Conservation (phyloP, 768 basidiomycete genomes). For the Punctularia strigosozonata region DNA sequence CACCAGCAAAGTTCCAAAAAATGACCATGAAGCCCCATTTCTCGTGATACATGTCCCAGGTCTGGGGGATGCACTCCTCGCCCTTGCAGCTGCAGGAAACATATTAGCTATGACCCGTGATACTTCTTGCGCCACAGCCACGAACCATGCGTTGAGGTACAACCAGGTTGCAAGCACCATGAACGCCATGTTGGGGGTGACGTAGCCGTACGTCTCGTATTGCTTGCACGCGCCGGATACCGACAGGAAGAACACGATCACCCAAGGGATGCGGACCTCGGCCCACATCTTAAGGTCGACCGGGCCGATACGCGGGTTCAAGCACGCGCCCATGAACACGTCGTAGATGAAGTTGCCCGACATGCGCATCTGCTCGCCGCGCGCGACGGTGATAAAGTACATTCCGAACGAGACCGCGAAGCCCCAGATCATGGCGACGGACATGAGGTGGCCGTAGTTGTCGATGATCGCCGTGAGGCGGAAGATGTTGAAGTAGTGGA, state of each 20-base stretch:
- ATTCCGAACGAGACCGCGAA: slow-evolving; percentile 72
- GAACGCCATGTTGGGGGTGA: slow-evolving; percentile 78
- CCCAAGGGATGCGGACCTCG: slow-evolving; percentile 95
- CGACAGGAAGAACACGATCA: slow-evolving; percentile 86
- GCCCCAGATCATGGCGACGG: slow-evolving; percentile 87
- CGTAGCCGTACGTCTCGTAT: slow-evolving; percentile 83
- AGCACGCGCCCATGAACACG: slow-evolving; percentile 89
- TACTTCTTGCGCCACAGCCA: background rate
- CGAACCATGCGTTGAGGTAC: slow-evolving; percentile 92
- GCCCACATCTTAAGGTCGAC: slow-evolving; percentile 99
- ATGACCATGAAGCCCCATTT: slow-evolving; percentile 99
- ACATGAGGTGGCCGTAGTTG: slow-evolving; percentile 93
- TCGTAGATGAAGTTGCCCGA: slow-evolving; percentile 93
- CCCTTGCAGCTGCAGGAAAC: slow-evolving; percentile 60
- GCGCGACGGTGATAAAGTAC: slow-evolving; percentile 67
- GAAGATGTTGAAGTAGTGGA: slow-evolving; percentile 78
- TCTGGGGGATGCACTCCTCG: slow-evolving; percentile 91
- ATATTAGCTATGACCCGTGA: slow-evolving; percentile 3
- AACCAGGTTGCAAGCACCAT: slow-evolving; percentile 93
- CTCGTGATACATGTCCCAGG: slow-evolving; percentile 99
- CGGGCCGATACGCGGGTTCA: slow-evolving; percentile 87
- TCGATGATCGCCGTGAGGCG: slow-evolving; percentile 91
- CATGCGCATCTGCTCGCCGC: slow-evolving; percentile 81
- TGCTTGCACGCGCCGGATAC: slow-evolving; percentile 93
- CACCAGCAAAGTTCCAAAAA: slow-evolving; percentile 95